Evolutionary conservation across 2,329 filamentous ascomycete genomes (phyloP).

Genomic region (Xylariaceae sp.): DNA sequence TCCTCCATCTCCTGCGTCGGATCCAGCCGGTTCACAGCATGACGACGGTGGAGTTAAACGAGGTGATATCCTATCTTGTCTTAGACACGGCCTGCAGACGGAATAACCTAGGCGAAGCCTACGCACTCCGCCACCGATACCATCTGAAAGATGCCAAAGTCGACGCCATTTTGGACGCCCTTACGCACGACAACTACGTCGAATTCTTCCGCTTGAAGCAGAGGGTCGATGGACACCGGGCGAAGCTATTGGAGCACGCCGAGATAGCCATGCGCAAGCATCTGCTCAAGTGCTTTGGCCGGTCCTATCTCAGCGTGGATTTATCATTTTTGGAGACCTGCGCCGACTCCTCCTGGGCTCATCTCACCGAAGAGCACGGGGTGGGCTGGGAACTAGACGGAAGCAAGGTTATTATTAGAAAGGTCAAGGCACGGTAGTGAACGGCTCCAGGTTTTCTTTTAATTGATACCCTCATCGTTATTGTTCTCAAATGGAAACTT

Average conservation of each 20-base stretch:
- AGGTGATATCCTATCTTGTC: constrained; percentile 75
- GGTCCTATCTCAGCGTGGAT: constrained; percentile 72
- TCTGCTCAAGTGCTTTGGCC: constrained; percentile 80
- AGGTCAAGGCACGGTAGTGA: constrained; percentile 39
- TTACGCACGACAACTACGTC: constrained; percentile 80
- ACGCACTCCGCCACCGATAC: constrained; percentile 58
- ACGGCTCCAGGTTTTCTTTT: constrained; percentile 11
- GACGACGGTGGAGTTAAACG: constrained; percentile 65
- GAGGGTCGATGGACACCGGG: constrained; percentile 73
- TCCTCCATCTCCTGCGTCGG: constrained; percentile 68
- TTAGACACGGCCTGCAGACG: constrained; percentile 86
- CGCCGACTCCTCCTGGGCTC: constrained; percentile 65
- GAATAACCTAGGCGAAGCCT: constrained; percentile 67
- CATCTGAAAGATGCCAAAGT: constrained; percentile 62
- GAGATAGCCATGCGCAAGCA: constrained; percentile 68
- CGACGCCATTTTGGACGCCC: constrained; percentile 59
- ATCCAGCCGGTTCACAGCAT: constrained; percentile 67
- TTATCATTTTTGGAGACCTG: constrained; percentile 62
- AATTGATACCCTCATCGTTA: constrained; percentile 25
- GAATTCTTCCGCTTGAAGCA: constrained; percentile 66
- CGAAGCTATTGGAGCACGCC: constrained; percentile 75
- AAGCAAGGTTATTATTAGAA: constrained; percentile 69
- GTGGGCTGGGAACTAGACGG: constrained; percentile 82
- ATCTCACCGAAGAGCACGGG: constrained; percentile 60
- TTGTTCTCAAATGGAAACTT: constrained; percentile 1